Percentiles rank a stretch among this genome's conserved stretches.
Evolutionary conservation across 2,329 filamentous ascomycete species (phyloP).

Genomic region (Trichoderma polysporum): DNA sequence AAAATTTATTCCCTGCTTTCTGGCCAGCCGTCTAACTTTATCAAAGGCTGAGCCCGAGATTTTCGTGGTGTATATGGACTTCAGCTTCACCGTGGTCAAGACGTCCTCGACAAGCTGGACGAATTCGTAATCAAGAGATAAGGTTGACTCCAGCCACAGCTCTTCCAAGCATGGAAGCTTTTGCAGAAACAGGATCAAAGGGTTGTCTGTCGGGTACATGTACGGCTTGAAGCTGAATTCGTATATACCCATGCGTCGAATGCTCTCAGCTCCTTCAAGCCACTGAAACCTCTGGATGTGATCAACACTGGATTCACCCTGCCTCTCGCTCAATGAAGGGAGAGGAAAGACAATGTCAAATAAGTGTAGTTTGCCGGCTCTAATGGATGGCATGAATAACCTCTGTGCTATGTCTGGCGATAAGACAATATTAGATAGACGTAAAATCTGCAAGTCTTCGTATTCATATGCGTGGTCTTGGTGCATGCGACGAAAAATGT

Average conservation of each 20-base stretch:
- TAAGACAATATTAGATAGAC: slow-evolving; percentile 30
- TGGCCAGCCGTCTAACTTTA: slow-evolving; percentile 27
- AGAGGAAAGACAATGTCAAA: slow-evolving; percentile 40
- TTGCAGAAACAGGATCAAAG: slow-evolving; percentile 37
- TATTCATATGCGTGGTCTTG: slow-evolving; percentile 21
- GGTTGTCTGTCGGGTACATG: slow-evolving; percentile 31
- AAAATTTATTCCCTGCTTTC: slow-evolving; percentile 30
- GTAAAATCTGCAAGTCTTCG: slow-evolving; percentile 30
- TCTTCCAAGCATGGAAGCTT: slow-evolving; percentile 39
- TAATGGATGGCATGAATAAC: slow-evolving; percentile 30
- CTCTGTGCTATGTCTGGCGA: slow-evolving; percentile 28
- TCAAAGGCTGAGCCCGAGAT: slow-evolving; percentile 36
- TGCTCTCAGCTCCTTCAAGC: slow-evolving; percentile 36
- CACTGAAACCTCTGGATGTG: slow-evolving; percentile 37
- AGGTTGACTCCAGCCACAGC: slow-evolving; percentile 35
- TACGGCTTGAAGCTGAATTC: slow-evolving; percentile 38
- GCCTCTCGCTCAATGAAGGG: slow-evolving; percentile 25
- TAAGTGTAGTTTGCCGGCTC: slow-evolving; percentile 32
- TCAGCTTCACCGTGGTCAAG: slow-evolving; percentile 33
- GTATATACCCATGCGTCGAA: slow-evolving; percentile 37
- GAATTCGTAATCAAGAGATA: slow-evolving; percentile 34
- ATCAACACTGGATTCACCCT: slow-evolving; percentile 30
- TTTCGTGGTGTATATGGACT: slow-evolving; percentile 35
- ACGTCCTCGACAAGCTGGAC: slow-evolving; percentile 33
- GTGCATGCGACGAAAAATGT: not conserved